These are phyloP conservation scores for Angomonas deanei DNA, from an alignment of 208 protist species.

Conservation along the genomic window DNA sequence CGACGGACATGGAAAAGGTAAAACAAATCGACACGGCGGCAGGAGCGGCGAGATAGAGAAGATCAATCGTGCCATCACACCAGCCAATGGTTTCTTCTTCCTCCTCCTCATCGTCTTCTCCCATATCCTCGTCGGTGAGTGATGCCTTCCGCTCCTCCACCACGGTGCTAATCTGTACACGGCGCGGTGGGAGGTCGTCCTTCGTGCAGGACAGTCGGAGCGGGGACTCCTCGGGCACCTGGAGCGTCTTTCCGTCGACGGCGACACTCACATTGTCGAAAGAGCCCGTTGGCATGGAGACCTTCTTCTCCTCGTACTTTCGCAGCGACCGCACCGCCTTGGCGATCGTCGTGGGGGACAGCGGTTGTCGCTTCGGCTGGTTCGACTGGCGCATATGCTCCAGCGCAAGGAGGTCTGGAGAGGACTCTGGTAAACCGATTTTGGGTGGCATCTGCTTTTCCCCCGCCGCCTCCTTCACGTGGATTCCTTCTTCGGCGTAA, in stretches of 20 bases:
- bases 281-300: slow-evolving; percentile 27
- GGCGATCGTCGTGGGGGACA: slow-evolving; percentile 44
- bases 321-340: slow-evolving; percentile 25
- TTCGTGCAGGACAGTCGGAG: slow-evolving; percentile 15
- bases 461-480: neutral
- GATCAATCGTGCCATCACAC: slow-evolving; percentile 32
- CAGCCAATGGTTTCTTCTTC: slow-evolving; percentile 35
- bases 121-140: slow-evolving; percentile 9
- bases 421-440: slow-evolving; percentile 26
- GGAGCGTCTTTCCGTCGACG: slow-evolving; percentile 15
- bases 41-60: slow-evolving; percentile 57
- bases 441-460: slow-evolving; percentile 2
- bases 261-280: slow-evolving; percentile 22
- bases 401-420: slow-evolving; percentile 38
- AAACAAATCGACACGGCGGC: slow-evolving; percentile 70
- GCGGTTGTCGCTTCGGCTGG: slow-evolving; percentile 10
- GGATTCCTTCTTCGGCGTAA: neutral
- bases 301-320: slow-evolving; percentile 36
- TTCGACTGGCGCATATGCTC: slow-evolving; percentile 33
- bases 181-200: slow-evolving; percentile 9
- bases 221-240: slow-evolving; percentile 28
- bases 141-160: slow-evolving; percentile 16
- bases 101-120: slow-evolving; percentile 30
- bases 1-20: slow-evolving; percentile 68
- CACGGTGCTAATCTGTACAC: slow-evolving; percentile 35